These are phyloP conservation scores for Teratosphaeriaceae sp. DNA, from an alignment of 2,329 filamentous ascomycete species.

Conservation along the genomic window DNA sequence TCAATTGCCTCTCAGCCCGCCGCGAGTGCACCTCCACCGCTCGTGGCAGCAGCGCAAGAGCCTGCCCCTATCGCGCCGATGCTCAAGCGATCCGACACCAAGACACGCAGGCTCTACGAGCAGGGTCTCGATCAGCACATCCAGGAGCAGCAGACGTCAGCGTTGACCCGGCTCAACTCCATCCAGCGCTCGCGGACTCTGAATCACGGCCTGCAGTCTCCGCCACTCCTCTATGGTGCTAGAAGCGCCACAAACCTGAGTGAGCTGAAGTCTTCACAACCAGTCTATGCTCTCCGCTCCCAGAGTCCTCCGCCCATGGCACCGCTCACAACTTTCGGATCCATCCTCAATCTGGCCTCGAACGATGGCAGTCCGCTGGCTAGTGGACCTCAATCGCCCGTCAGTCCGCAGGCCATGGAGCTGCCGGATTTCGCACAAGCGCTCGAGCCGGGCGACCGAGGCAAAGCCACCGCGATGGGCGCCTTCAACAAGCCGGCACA, in stretches of 20 bases:
- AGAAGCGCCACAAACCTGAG: conserved; percentile 63
- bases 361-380: conserved; percentile 34
- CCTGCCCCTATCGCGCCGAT: conserved; percentile 26
- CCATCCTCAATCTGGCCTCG: conserved; percentile 28
- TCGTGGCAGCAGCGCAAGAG: conserved; percentile 55
- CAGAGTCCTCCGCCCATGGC: conserved; percentile 32
- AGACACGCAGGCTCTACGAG: conserved; percentile 73
- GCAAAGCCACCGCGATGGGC: conserved; percentile 71
- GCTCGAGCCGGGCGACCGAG: conserved; percentile 68
- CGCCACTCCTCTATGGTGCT: conserved; percentile 25
- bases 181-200: conserved; percentile 58
- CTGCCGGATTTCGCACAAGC: conserved; percentile 61
- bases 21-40: conserved; percentile 30
- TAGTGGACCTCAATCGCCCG: conserved; percentile 40
- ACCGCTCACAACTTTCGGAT: conserved; percentile 30
- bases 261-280: conserved; percentile 32
- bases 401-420: conserved; percentile 68
- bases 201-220: conserved; percentile 45
- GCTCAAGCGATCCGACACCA: conserved; percentile 60
- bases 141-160: conserved; percentile 71
- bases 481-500: conserved; percentile 66
- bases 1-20: conserved; percentile 69
- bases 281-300: conserved; percentile 22
- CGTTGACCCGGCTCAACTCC: conserved; percentile 72
- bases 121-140: conserved; percentile 72